Percentiles rank a stretch among this genome's conserved stretches.
phyloP scores from a whole-genome alignment of 768 basidiomycete species.

The Suillus cothurnatus region DNA sequence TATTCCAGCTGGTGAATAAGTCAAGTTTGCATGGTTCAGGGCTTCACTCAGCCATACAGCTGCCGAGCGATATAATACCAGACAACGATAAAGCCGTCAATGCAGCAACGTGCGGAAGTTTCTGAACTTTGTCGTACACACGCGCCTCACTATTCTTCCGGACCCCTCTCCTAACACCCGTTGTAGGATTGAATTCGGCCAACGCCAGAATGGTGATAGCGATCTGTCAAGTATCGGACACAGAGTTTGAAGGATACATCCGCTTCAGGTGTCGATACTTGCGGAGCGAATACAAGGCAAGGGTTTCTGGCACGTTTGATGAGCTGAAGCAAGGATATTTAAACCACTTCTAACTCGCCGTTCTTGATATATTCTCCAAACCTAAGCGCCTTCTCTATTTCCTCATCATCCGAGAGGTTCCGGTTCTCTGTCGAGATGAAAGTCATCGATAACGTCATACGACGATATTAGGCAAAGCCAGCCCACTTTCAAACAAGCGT shows the following conservation, averaged over 20 bases:
- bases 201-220: neutral
- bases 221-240: conserved; percentile 11
- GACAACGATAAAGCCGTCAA: neutral
- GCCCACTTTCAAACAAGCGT: conserved; percentile 72
- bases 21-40: neutral
- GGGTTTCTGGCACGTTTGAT: conserved; percentile 54
- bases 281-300: conserved; percentile 78
- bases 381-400: conserved; percentile 75
- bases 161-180: neutral
- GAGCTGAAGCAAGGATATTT: neutral
- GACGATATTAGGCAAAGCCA: neutral
- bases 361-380: conserved; percentile 86
- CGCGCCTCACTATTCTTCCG: neutral
- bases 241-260: conserved; percentile 54
- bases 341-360: conserved; percentile 45
- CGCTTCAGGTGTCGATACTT: conserved; percentile 83
- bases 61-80: neutral
- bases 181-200: neutral
- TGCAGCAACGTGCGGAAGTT: neutral
- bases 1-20: neutral
- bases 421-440: conserved; percentile 56
- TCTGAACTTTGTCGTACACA: neutral
- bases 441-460: neutral
- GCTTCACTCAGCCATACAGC: neutral
- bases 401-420: conserved; percentile 60